Conservation (phyloP, 139 green algal genomes). For the Auxenochlorella protothecoides region DNA sequence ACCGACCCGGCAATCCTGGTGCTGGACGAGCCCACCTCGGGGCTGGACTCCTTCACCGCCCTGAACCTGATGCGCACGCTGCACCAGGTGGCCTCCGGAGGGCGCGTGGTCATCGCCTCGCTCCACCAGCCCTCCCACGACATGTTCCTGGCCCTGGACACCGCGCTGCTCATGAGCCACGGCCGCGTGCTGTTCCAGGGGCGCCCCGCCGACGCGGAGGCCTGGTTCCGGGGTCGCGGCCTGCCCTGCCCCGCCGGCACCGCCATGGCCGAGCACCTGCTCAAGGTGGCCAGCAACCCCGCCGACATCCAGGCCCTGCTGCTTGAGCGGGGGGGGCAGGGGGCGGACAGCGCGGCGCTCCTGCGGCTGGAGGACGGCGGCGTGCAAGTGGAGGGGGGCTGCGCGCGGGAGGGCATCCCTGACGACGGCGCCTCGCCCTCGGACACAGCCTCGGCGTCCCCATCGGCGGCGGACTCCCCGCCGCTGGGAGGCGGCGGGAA, state of each 20-base stretch:
- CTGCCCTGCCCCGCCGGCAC: slow-evolving; percentile 28
- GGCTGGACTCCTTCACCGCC: slow-evolving; percentile 63
- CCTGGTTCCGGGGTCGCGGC: slow-evolving; percentile 20
- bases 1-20: slow-evolving; percentile 40
- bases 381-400: not conserved
- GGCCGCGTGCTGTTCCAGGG: slow-evolving; percentile 51
- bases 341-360: not conserved
- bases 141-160: slow-evolving; percentile 54
- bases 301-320: slow-evolving; percentile 8
- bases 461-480: not conserved
- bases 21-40: slow-evolving; percentile 55
- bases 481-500: not conserved
- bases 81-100: slow-evolving; percentile 24
- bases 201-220: slow-evolving; percentile 9
- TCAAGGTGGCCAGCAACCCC: slow-evolving; percentile 12
- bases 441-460: not conserved
- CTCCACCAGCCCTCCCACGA: slow-evolving; percentile 66
- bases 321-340: not conserved
- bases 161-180: slow-evolving; percentile 51
- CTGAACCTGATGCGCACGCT: slow-evolving; percentile 48
- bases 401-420: not conserved
- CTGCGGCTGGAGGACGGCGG: not conserved
- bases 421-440: not conserved
- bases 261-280: slow-evolving; percentile 41
- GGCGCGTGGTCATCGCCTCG: slow-evolving; percentile 53